Percentiles rank a stretch among this genome's conserved stretches.
Evolutionary conservation across 208 protist species (phyloP).

Genomic region (Acanthamoeba triangularis): DNA sequence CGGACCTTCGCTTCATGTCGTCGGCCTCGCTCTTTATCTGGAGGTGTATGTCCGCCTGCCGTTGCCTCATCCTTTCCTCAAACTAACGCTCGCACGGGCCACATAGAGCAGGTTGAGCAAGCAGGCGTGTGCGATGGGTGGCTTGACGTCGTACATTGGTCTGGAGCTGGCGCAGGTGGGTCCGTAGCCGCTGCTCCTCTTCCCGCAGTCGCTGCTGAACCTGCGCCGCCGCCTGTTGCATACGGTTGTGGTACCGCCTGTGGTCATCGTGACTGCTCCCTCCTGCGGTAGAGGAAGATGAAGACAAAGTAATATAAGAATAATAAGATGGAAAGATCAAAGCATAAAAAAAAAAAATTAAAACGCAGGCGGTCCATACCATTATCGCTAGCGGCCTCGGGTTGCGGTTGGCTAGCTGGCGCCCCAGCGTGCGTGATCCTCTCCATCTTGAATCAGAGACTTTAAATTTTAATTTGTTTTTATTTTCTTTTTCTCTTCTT

Average conservation of each 20-base stretch:
- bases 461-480: no score
- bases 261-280: conserved; percentile 7
- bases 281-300: no score
- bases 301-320: no score
- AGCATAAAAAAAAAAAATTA: neutral
- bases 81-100: neutral
- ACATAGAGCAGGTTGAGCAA: neutral
- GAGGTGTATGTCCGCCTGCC: neutral
- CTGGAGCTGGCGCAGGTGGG: neutral
- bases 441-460: no score
- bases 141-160: neutral
- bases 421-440: no score
- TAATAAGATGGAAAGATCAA: no score
- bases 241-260: conserved; percentile 28
- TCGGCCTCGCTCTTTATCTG: conserved; percentile 30
- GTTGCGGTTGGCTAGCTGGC: no score
- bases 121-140: neutral
- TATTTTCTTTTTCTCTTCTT: no score
- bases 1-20: conserved; percentile 6
- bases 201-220: conserved; percentile 24
- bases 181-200: neutral
- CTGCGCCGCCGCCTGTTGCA: conserved; percentile 34
- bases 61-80: neutral
- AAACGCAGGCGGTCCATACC: neutral
- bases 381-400: neutral